A percentile compares a stretch with the other conserved stretches of the same genome.
Evolutionary conservation across 345 rosid genomes (phyloP).

Genomic region (Populus nigra): DNA sequence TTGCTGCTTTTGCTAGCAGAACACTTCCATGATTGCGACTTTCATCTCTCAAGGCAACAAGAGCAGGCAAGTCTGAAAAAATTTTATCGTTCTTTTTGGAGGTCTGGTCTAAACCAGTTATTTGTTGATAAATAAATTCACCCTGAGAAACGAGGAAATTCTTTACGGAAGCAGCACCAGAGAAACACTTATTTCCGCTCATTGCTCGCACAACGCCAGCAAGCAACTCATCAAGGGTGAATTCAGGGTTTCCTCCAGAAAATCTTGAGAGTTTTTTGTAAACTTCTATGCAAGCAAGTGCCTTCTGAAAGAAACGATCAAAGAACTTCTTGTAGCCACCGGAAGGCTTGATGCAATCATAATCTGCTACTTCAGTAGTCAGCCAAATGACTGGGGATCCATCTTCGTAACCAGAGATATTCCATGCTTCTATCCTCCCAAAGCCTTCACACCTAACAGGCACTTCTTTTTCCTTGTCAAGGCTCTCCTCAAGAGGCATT

Average conservation of each 20-base stretch:
- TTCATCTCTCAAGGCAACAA: conserved; percentile 23
- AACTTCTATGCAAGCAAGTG: conserved; percentile 21
- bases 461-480: conserved; percentile 16
- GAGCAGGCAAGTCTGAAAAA: conserved; percentile 20
- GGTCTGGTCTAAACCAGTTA: conserved; percentile 25
- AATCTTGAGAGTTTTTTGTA: conserved; percentile 27
- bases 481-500: conserved; percentile 18
- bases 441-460: conserved; percentile 27
- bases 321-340: conserved; percentile 19
- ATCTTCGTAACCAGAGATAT: conserved; percentile 31
- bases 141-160: conserved; percentile 30
- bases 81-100: conserved; percentile 19
- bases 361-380: conserved; percentile 28
- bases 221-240: conserved; percentile 30
- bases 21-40: conserved; percentile 10
- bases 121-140: conserved; percentile 28
- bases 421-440: conserved; percentile 32
- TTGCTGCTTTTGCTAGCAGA: conserved; percentile 8
- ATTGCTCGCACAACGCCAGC: conserved; percentile 34
- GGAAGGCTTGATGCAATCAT: conserved; percentile 28
- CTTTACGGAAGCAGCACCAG: conserved; percentile 19
- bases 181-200: conserved; percentile 24
- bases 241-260: conserved; percentile 25
- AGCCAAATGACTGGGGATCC: conserved; percentile 33
- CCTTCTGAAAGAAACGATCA: conserved; percentile 26